A percentile compares a stretch with the other conserved stretches of the same genome.
phyloP scores from a whole-genome alignment of 169 alveolate species.

The Plasmodium billcollinsi region DNA sequence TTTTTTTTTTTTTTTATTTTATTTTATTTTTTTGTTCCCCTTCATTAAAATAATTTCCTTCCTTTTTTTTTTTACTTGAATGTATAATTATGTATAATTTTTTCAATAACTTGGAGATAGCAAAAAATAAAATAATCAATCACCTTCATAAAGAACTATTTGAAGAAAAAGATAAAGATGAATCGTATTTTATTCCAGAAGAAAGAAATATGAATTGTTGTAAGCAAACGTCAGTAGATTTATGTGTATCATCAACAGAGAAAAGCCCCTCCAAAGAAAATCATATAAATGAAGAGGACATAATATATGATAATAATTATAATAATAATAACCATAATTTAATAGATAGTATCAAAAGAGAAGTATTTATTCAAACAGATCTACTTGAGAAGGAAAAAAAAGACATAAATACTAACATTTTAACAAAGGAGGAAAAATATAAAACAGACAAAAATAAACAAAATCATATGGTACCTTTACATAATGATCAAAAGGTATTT shows the following conservation, averaged over 20 bases:
- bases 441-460: too few relatives aligned
- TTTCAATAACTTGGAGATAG: slow-evolving; percentile 23
- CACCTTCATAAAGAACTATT: slow-evolving; percentile 27
- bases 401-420: too few relatives aligned
- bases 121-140: slow-evolving; percentile 33
- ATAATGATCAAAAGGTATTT: too few relatives aligned
- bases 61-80: too few relatives aligned
- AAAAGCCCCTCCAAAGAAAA: neutral
- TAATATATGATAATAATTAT: neutral
- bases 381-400: neutral
- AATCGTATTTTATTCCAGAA: slow-evolving; percentile 7
- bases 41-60: too few relatives aligned
- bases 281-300: neutral
- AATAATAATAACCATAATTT: neutral
- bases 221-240: neutral
- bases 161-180: slow-evolving; percentile 11
- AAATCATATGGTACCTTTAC: too few relatives aligned
- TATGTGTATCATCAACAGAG: neutral
- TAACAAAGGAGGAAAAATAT: too few relatives aligned
- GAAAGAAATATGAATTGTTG: slow-evolving; percentile 10
- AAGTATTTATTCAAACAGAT: neutral
- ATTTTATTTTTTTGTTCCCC: too few relatives aligned
- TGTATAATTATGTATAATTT: slow-evolving; percentile 29
- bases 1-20: too few relatives aligned
- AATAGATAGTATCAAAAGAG: neutral